These are phyloP conservation scores for Juncus effusus DNA, from an alignment of 176 grass and related monocot genomes.

Conservation along the genomic window DNA sequence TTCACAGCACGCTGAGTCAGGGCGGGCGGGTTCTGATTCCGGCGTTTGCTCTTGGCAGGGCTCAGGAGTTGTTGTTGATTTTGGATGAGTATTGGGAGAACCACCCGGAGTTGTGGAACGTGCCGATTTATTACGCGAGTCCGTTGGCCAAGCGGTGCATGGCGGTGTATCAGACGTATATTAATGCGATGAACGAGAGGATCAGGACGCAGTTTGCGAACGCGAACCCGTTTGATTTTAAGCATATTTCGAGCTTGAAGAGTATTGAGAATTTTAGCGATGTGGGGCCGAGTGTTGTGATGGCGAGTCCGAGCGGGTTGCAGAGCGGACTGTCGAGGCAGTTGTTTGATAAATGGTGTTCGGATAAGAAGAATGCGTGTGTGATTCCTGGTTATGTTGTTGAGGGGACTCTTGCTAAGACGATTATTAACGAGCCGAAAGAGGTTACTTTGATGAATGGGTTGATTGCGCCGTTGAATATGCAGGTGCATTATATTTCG, in stretches of 20 bases:
- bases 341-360: conserved; percentile 92
- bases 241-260: conserved; percentile 78
- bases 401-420: conserved; percentile 84
- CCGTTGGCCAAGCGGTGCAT: conserved; percentile 94
- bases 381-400: conserved; percentile 92
- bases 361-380: conserved; percentile 91
- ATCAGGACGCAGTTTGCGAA: conserved; percentile 89
- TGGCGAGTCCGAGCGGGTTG: conserved; percentile 78
- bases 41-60: conserved; percentile 87
- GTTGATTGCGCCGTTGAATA: conserved; percentile 79
- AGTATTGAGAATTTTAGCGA: conserved; percentile 96
- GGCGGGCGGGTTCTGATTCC: conserved; percentile 88
- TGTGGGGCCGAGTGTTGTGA: conserved; percentile 85
- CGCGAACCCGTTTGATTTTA: conserved; percentile 87
- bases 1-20: conserved; percentile 72
- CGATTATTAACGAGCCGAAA: conserved; percentile 89
- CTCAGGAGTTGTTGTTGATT: conserved; percentile 85
- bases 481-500: conserved; percentile 89
- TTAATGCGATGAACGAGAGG: conserved; percentile 96
- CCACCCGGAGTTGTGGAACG: conserved; percentile 86
- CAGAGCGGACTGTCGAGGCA: conserved; percentile 92
- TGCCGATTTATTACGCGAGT: conserved; percentile 94
- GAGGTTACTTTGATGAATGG: conserved; percentile 91
- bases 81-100: conserved; percentile 95
- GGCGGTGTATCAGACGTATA: conserved; percentile 97